Percentiles rank a stretch among this genome's conserved stretches.
Conservation (phyloP, 805 yeast species). For the Starmerella stigmatis region DNA sequence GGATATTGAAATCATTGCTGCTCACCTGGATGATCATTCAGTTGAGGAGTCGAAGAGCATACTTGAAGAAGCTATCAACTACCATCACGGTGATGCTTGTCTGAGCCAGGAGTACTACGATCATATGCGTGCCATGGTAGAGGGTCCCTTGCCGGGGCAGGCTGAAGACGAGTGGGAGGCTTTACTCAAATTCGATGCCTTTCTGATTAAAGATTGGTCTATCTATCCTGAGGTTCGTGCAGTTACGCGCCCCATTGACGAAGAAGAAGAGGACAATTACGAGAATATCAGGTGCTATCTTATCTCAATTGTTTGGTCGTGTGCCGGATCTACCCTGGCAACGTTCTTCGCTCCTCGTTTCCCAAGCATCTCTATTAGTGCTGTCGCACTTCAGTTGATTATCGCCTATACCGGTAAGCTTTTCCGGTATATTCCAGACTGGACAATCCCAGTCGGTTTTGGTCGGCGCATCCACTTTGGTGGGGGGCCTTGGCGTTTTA, state of each 20-base stretch:
- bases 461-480: slow-evolving; percentile 32
- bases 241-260: slow-evolving; percentile 44
- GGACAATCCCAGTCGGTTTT: slow-evolving; percentile 14
- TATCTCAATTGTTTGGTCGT: slow-evolving; percentile 41
- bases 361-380: slow-evolving; percentile 42
- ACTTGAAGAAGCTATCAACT: slow-evolving; percentile 34
- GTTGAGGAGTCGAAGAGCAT: slow-evolving; percentile 35
- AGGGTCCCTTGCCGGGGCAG: slow-evolving; percentile 15
- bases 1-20: slow-evolving; percentile 14
- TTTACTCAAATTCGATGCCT: slow-evolving; percentile 34
- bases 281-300: slow-evolving; percentile 46
- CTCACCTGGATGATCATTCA: slow-evolving; percentile 25
- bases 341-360: slow-evolving; percentile 49
- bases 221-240: slow-evolving; percentile 57
- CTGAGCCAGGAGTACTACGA: slow-evolving; percentile 37
- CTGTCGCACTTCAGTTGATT: slow-evolving; percentile 48
- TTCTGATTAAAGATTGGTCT: slow-evolving; percentile 36
- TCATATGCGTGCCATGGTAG: slow-evolving; percentile 30
- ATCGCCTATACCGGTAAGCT: slow-evolving; percentile 50
- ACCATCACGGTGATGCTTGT: slow-evolving; percentile 41
- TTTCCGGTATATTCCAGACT: slow-evolving; percentile 28
- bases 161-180: slow-evolving; percentile 22
- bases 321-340: slow-evolving; percentile 46
- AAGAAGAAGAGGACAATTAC: slow-evolving; percentile 34
- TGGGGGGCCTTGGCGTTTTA: slow-evolving; percentile 43